Conservation (phyloP, 441 rosid genomes). For the Euphorbia corollata region DNA sequence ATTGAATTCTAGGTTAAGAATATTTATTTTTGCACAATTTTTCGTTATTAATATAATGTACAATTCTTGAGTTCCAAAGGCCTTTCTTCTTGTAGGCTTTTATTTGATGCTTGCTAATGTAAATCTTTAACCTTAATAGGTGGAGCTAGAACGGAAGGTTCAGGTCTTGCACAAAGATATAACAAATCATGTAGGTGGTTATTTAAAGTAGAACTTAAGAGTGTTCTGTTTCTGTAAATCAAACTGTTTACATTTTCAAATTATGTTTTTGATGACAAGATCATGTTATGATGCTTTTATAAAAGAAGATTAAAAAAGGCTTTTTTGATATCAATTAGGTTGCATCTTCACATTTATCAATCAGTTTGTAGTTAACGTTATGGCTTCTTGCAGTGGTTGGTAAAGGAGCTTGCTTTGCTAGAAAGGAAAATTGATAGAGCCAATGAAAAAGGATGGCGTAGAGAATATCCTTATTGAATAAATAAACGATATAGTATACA, state of each 20-base stretch:
- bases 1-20: not conserved
- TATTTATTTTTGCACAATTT: not conserved
- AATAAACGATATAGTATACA: not conserved
- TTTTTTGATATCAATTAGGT: not conserved
- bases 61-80: not conserved
- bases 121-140: constrained; percentile 33
- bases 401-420: constrained; percentile 49
- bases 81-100: not conserved
- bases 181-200: constrained; percentile 68
- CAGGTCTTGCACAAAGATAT: constrained; percentile 57
- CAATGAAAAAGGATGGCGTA: constrained; percentile 90
- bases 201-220: constrained; percentile 10
- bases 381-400: constrained; percentile 57
- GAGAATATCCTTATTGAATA: constrained; percentile 71
- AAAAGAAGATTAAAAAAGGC: not conserved
- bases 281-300: constrained; percentile 6
- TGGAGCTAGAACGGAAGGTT: constrained; percentile 63
- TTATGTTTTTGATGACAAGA: not conserved
- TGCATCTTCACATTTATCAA: constrained; percentile 18
- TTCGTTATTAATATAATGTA: not conserved
- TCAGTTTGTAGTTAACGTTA: constrained; percentile 15
- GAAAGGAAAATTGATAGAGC: constrained; percentile 61
- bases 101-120: constrained; percentile 10
- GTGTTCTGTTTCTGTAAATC: not conserved
- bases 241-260: not conserved